These are phyloP conservation scores for Neurospora hispaniola DNA, from an alignment of 495 filamentous ascomycete species.

Conservation along the genomic window DNA sequence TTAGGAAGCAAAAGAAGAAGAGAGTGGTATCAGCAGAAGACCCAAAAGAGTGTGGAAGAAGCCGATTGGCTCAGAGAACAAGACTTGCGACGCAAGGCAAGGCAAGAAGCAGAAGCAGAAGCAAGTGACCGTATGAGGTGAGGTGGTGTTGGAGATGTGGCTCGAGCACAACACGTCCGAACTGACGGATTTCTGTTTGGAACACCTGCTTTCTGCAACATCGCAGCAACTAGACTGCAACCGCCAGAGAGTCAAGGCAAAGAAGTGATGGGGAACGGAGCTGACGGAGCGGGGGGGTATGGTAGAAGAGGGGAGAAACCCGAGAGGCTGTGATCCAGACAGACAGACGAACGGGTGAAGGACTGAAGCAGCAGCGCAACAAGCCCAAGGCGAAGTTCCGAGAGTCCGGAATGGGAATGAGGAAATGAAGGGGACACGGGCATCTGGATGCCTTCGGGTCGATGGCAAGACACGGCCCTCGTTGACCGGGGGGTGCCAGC, in stretches of 20 bases:
- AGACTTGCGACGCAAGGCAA: neutral
- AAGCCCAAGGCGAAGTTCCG: neutral
- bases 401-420: neutral
- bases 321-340: neutral
- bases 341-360: neutral
- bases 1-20: slow-evolving; percentile 1
- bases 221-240: neutral
- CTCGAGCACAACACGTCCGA: neutral
- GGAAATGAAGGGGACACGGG: neutral
- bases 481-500: neutral
- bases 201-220: neutral
- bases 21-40: neutral
- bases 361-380: neutral
- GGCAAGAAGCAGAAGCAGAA: neutral
- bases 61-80: neutral
- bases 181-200: neutral
- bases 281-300: neutral
- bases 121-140: neutral
- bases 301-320: neutral
- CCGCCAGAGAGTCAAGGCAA: neutral
- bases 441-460: neutral
- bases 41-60: neutral
- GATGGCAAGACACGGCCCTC: neutral
- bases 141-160: neutral
- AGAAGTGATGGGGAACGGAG: neutral